Percentiles rank a stretch among this genome's conserved stretches.
These are phyloP conservation scores for Schoenoplectus tabernaemontani DNA, from an alignment of 202 grass and related monocot species.

Conservation along the genomic window DNA sequence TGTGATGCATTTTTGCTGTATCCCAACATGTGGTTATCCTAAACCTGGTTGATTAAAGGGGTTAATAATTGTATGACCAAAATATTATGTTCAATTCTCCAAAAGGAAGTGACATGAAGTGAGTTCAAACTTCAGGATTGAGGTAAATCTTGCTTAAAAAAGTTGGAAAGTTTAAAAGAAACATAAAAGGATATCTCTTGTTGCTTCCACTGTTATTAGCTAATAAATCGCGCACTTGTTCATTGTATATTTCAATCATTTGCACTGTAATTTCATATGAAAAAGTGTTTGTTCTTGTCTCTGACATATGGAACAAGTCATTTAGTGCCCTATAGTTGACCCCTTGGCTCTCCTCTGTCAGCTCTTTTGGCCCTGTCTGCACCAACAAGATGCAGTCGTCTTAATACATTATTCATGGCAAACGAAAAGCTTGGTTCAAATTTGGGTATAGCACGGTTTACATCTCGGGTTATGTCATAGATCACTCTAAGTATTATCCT, in stretches of 20 bases:
- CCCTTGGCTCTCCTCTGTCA: slow-evolving; percentile 63
- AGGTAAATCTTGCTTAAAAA: background rate
- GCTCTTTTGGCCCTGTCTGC: slow-evolving; percentile 77
- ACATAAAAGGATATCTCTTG: slow-evolving; percentile 85
- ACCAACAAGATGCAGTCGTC: background rate
- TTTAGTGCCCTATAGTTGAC: slow-evolving; percentile 95
- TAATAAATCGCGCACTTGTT: slow-evolving; percentile 96
- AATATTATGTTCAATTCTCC: background rate
- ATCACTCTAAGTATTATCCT: background rate
- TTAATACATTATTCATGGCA: background rate
- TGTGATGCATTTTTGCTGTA: background rate
- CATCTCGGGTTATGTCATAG: background rate
- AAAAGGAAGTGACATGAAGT: background rate
- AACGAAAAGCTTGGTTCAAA: background rate
- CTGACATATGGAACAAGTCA: slow-evolving; percentile 68
- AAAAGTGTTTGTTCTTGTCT: slow-evolving; percentile 51
- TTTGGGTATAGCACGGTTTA: background rate
- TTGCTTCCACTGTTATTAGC: slow-evolving; percentile 36
- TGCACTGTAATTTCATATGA: slow-evolving; percentile 87
- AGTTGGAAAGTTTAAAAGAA: background rate
- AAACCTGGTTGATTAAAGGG: background rate
- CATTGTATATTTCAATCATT: slow-evolving; percentile 98
- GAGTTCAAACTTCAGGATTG: background rate
- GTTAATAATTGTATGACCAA: background rate
- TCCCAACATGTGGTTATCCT: background rate